Conservation (phyloP, 139 green algal species). For the Picochlorum sp. region DNA sequence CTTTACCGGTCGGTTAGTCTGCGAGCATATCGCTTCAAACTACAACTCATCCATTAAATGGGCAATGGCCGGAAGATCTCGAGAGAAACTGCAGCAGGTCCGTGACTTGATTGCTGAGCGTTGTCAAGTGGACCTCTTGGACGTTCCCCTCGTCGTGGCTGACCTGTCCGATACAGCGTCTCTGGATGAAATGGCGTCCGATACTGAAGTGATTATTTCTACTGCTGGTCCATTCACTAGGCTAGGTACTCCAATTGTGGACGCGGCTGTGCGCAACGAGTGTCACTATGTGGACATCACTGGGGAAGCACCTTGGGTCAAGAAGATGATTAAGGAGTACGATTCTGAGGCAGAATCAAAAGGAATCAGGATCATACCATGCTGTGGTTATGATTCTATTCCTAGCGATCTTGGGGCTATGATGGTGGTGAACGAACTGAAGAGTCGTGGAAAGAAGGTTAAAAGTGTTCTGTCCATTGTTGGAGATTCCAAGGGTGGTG, state of each 20-base stretch:
- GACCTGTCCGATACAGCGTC: constrained; percentile 39
- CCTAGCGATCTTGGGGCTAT: constrained; percentile 71
- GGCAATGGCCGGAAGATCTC: constrained; percentile 71
- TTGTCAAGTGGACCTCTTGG: constrained; percentile 21
- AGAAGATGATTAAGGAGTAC: constrained; percentile 40
- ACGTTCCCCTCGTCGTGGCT: constrained; percentile 54
- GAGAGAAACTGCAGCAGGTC: constrained; percentile 55
- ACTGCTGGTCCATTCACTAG: constrained; percentile 54
- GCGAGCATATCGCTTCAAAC: constrained; percentile 53
- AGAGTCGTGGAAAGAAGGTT: constrained; percentile 31
- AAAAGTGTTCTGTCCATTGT: constrained; percentile 27
- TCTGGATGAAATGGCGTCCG: constrained; percentile 33
- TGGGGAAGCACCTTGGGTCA: constrained; percentile 64
- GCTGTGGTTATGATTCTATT: constrained; percentile 78
- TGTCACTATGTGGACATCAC: constrained; percentile 88
- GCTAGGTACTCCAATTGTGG: constrained; percentile 62
- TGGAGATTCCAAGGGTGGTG: constrained; percentile 16
- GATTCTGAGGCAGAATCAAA: constrained; percentile 42
- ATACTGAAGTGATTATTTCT: constrained; percentile 58
- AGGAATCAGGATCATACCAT: constrained; percentile 48
- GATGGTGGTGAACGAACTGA: constrained; percentile 38
- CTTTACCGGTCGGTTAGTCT: constrained; percentile 59
- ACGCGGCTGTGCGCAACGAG: constrained; percentile 44
- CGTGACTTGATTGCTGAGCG: constrained; percentile 15
- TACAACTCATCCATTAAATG: constrained; percentile 53